These are phyloP conservation scores for Fraxinus angustifolia DNA, from an alignment of 305 asterid species.

Conservation along the genomic window DNA sequence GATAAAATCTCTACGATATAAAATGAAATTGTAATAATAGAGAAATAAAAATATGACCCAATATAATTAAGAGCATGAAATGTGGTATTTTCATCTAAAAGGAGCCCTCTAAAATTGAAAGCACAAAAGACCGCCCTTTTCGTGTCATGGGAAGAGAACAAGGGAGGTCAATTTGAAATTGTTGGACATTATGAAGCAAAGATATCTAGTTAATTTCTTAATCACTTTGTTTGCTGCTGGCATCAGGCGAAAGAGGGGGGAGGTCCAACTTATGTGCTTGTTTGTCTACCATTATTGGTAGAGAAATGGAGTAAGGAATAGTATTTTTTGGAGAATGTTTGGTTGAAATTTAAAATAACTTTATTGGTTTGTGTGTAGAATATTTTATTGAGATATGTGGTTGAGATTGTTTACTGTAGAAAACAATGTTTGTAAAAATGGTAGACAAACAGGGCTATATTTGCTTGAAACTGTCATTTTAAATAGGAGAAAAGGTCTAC, in stretches of 20 bases:
- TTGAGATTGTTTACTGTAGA: no score
- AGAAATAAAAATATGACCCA: not conserved
- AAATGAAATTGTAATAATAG: not conserved
- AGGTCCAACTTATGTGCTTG: not conserved
- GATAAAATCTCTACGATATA: constrained; percentile 1
- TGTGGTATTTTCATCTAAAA: not conserved
- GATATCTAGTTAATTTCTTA: not conserved
- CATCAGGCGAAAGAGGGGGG: not conserved
- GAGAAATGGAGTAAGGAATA: no score
- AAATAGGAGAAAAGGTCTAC: constrained; percentile 24
- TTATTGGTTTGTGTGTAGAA: no score
- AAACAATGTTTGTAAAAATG: no score
- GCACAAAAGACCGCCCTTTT: not conserved
- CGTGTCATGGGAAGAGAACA: not conserved
- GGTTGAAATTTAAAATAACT: no score
- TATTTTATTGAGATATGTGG: no score
- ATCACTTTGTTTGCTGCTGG: not conserved
- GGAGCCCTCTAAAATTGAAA: not conserved
- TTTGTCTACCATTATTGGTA: no score
- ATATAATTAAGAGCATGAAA: not conserved
- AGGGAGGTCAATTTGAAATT: not conserved
- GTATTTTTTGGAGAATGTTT: no score
- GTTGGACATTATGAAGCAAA: not conserved
- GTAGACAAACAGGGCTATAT: not conserved
- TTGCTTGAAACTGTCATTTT: not conserved